A percentile compares a stretch with the other conserved stretches of the same genome.
Evolutionary conservation across 2,329 filamentous ascomycete genomes (phyloP).

Genomic region (Leptographium procerum): DNA sequence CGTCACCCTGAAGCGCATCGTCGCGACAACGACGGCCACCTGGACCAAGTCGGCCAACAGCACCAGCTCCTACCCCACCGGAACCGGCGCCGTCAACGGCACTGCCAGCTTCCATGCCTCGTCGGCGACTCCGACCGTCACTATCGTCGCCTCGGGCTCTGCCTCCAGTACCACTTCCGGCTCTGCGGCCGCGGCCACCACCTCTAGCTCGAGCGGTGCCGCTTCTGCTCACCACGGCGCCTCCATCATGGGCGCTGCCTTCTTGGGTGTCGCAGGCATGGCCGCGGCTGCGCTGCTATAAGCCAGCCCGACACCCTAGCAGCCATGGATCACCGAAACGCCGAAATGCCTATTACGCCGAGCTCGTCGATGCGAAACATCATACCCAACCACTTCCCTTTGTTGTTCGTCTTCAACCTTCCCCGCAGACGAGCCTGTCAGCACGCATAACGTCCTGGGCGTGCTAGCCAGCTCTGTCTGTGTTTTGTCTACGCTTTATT

Average conservation of each 20-base stretch:
- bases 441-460: not conserved
- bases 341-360: constrained; percentile 4
- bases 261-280: constrained; percentile 21
- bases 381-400: constrained; percentile 17
- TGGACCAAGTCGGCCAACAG: constrained; percentile 13
- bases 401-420: constrained; percentile 6
- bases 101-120: not conserved
- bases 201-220: constrained; percentile 29
- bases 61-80: constrained; percentile 15
- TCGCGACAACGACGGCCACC: constrained; percentile 23
- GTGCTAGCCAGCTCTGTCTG: not conserved
- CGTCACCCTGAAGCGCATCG: constrained; percentile 25
- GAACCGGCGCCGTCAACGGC: constrained; percentile 14
- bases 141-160: constrained; percentile 21
- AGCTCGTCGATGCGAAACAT: constrained; percentile 20
- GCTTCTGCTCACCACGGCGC: constrained; percentile 36
- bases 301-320: constrained; percentile 6
- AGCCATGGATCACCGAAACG: not conserved
- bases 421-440: not conserved
- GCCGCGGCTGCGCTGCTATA: constrained; percentile 41
- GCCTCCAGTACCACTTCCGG: constrained; percentile 17
- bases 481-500: not conserved
- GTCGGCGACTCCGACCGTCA: constrained; percentile 16
- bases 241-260: constrained; percentile 27
- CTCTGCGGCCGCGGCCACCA: constrained; percentile 18